These are phyloP conservation scores for Phialocephala sp. DNA, from an alignment of 2,329 filamentous ascomycete genomes.

Conservation along the genomic window DNA sequence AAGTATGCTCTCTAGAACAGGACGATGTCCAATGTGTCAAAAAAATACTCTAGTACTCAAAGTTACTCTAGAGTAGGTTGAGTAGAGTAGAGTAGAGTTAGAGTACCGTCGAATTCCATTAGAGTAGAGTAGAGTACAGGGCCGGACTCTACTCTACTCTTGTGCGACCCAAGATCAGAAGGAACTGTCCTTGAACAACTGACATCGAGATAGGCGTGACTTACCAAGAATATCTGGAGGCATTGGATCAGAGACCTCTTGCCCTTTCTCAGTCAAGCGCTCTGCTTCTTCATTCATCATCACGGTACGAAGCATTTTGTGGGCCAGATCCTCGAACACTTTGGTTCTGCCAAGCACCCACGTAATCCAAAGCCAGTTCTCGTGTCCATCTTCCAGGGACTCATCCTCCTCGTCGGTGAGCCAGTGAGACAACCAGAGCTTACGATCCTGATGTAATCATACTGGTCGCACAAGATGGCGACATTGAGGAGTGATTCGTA, in stretches of 20 bases:
- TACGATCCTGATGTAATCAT: constrained; percentile 20
- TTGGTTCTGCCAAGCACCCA: constrained; percentile 22
- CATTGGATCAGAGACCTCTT: background rate
- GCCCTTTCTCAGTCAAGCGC: background rate
- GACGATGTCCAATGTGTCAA: no score
- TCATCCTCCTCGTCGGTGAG: background rate
- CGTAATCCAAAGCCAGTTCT: constrained; percentile 24
- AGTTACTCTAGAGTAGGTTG: no score
- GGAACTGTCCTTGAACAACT: background rate
- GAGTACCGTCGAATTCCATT: no score
- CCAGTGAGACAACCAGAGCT: constrained; percentile 19
- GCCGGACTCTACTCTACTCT: no score
- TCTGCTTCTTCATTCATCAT: background rate
- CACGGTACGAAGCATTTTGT: constrained; percentile 5
- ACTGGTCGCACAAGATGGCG: constrained; percentile 25
- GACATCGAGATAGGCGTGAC: background rate
- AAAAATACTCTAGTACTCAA: no score
- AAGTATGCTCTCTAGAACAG: background rate
- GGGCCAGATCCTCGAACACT: constrained; percentile 11
- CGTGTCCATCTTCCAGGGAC: background rate
- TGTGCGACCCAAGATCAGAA: background rate
- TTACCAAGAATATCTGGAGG: constrained; percentile 11
- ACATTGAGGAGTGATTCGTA: constrained; percentile 12
- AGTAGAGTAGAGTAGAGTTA: no score
- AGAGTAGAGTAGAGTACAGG: no score